A percentile compares a stretch with the other conserved stretches of the same genome.
phyloP scores from a whole-genome alignment of 768 basidiomycete species.

The Infundibulicybe gibba region DNA sequence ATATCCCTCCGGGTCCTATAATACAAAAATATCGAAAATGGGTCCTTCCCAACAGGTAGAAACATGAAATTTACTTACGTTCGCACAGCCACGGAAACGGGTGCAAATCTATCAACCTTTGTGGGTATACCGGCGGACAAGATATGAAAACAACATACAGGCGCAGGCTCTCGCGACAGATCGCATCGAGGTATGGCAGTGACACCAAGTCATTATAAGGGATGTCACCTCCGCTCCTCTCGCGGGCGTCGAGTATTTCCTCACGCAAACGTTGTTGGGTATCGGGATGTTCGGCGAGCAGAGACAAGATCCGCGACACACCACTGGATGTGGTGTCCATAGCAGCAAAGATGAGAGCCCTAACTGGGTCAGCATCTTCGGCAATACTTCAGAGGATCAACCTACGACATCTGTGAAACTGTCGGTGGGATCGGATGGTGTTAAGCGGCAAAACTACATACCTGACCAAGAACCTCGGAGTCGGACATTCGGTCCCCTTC shows the following conservation, averaged over 20 bases:
- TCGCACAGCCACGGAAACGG: slow-evolving; percentile 10
- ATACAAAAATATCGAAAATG: background rate
- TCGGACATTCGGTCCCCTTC: slow-evolving; percentile 27
- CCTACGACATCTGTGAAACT: slow-evolving; percentile 7
- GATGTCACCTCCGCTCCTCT: slow-evolving; percentile 18
- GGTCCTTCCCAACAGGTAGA: background rate
- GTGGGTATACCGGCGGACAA: too few relatives aligned
- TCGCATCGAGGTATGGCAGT: slow-evolving; percentile 35
- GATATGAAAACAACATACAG: slow-evolving; percentile 25
- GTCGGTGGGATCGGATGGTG: background rate
- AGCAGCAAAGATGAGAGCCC: slow-evolving; percentile 28
- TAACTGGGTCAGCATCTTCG: slow-evolving; percentile 3
- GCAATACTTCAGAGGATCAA: background rate
- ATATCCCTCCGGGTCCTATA: slow-evolving; percentile 31
- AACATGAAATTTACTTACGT: slow-evolving; percentile 5
- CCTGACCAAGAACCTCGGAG: slow-evolving; percentile 30
- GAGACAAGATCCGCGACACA: slow-evolving; percentile 29
- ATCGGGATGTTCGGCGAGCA: slow-evolving; percentile 25
- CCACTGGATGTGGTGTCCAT: slow-evolving; percentile 41
- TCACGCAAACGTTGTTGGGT: slow-evolving; percentile 29
- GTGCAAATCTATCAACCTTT: too few relatives aligned
- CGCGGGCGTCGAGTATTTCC: slow-evolving; percentile 25
- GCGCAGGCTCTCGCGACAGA: slow-evolving; percentile 35
- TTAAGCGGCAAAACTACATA: too few relatives aligned
- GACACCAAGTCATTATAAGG: slow-evolving; percentile 31